Evolutionary conservation across 2,329 filamentous ascomycete genomes (phyloP).

Genomic region (Alternaria sp.): DNA sequence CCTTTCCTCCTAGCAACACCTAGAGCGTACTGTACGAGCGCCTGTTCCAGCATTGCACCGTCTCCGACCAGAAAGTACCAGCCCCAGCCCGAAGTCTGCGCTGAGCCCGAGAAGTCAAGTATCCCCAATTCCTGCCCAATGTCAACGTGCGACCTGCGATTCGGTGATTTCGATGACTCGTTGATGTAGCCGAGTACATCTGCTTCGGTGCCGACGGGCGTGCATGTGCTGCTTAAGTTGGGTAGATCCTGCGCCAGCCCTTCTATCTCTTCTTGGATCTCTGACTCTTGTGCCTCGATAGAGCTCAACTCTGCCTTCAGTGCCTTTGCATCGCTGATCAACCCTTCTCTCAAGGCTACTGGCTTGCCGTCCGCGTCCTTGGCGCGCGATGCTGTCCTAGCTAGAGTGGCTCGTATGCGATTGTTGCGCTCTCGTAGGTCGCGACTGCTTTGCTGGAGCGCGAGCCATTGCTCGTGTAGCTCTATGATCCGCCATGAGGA

Average conservation of each 20-base stretch:
- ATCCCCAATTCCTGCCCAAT: constrained; percentile 86
- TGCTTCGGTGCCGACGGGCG: constrained; percentile 73
- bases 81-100: constrained; percentile 88
- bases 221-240: constrained; percentile 80
- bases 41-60: constrained; percentile 91
- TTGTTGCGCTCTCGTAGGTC: constrained; percentile 71
- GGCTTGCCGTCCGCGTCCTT: constrained; percentile 37
- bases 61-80: constrained; percentile 98
- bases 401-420: constrained; percentile 61
- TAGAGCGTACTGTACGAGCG: constrained; percentile 85
- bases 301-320: constrained; percentile 68
- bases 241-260: constrained; percentile 78
- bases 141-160: constrained; percentile 79
- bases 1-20: constrained; percentile 72
- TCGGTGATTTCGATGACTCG: constrained; percentile 44
- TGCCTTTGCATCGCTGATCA: constrained; percentile 68
- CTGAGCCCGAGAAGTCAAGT: constrained; percentile 85
- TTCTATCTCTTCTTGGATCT: constrained; percentile 70
- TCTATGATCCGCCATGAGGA: constrained; percentile 62
- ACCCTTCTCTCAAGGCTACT: constrained; percentile 54
- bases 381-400: constrained; percentile 48
- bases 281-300: constrained; percentile 68
- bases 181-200: constrained; percentile 80
- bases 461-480: constrained; percentile 54
- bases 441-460: constrained; percentile 65